Evolutionary conservation across 305 asterid genomes (phyloP), one percentile per base, ranked within the genome.

Genomic region (Rubia tinctorum): DNA sequence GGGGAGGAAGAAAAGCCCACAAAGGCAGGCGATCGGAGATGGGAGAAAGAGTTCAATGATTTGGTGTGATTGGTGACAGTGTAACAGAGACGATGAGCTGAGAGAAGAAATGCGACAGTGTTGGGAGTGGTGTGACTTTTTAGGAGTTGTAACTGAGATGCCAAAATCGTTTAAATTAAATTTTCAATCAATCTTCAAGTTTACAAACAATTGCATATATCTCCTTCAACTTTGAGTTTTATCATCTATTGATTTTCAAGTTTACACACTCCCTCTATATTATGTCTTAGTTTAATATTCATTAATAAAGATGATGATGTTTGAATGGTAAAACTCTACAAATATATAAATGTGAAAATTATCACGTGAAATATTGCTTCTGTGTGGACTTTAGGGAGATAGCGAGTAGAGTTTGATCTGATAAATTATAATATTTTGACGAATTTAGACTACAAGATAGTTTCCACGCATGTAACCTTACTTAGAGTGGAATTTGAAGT

Each of bases 81-180:
- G 65, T 55, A 40, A 13, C 53, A 44, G 60, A 53, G 66, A 49
- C 14, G 44, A 64, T 30, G 44, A 45, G 20, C 27, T 20, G 72
- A 23, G 7, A 53, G 44, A 40, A 40, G 69, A 66, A 64, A 64
- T 37, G 34, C 15, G 30, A 2, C 22, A 66, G 53, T 18, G 53
- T 66, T 17, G 69, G 53, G 53, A 66, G 44, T 34, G 68, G 44
- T 30, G 68, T 18, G 68, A 7, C 44, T 63, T 62, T 62, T 20
- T 20, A 0, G 65, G 17, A 58, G 63, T 58, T 51, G 25, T 5
- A 58, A 59, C n/a, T 15, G 37, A 69, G 63, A 69, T 55, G 60
- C 30, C 63, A 15, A 69, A 69, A 25, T 51, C 55, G 20, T 25
- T 53, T 25, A 15, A 2, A 23, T 27, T 18, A 18, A n/a, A 6